phyloP scores from a whole-genome alignment of 768 basidiomycete species.

The Lyophyllum decastes region DNA sequence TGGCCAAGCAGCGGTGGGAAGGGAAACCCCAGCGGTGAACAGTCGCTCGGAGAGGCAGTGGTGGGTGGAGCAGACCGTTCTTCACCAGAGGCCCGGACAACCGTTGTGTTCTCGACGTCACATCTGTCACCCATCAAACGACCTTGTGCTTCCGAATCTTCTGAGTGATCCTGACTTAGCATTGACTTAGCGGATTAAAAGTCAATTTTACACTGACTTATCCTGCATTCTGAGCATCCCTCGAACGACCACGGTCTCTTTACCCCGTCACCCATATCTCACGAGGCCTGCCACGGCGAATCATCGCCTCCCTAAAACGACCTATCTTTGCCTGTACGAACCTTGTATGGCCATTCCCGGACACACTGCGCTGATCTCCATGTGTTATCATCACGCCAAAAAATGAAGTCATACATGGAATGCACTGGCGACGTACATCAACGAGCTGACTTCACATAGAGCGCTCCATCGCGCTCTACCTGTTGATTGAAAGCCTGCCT shows the following conservation, averaged over 20 bases:
- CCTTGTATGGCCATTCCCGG: neutral
- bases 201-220: neutral
- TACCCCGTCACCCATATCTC: neutral
- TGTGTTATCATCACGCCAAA: neutral
- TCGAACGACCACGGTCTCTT: neutral
- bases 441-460: too few relatives aligned
- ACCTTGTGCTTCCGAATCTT: too few relatives aligned
- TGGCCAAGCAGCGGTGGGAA: neutral
- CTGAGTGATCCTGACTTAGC: constrained; percentile 3
- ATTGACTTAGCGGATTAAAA: neutral
- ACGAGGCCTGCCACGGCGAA: neutral
- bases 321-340: neutral
- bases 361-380: neutral
- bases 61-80: constrained; percentile 8
- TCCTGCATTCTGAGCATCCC: neutral
- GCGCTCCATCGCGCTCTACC: neutral
- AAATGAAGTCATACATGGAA: too few relatives aligned
- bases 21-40: neutral
- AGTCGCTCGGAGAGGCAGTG: neutral
- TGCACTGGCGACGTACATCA: neutral
- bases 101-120: constrained; percentile 7
- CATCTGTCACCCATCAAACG: constrained; percentile 10
- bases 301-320: neutral
- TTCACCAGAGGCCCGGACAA: neutral
- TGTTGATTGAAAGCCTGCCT: neutral